Conservation (phyloP, 345 rosid species). For the Linum tenue region DNA sequence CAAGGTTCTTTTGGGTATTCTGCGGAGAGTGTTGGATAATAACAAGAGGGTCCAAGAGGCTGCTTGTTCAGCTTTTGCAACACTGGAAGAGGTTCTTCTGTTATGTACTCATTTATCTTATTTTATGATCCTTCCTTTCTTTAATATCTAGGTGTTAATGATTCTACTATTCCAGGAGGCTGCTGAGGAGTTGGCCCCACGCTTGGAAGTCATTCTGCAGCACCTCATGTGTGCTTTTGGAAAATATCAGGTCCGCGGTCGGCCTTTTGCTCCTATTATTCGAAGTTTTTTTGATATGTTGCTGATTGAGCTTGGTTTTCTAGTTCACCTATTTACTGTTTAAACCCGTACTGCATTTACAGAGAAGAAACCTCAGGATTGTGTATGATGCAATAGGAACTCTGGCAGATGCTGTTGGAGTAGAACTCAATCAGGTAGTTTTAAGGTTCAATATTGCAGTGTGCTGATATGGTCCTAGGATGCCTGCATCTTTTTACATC, state of each 20-base stretch:
- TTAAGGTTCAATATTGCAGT: neutral
- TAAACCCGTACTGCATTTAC: conserved; percentile 5
- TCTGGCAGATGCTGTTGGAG: conserved; percentile 92
- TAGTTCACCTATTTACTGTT: neutral
- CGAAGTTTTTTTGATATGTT: neutral
- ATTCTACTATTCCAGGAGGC: conserved; percentile 57
- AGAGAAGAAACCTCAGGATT: conserved; percentile 93
- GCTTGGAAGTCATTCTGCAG: conserved; percentile 70
- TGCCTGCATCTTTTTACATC: no score
- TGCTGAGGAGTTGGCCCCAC: conserved; percentile 75
- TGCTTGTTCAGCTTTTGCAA: conserved; percentile 99
- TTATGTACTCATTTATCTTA: neutral
- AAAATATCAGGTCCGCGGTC: conserved; percentile 76
- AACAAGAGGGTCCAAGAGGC: conserved; percentile 99
- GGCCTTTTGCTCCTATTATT: conserved; percentile 2
- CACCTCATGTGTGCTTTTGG: conserved; percentile 97
- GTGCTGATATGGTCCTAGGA: no score
- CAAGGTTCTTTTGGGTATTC: conserved; percentile 71
- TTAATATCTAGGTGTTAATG: conserved; percentile 12
- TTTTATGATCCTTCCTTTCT: conserved; percentile 6
- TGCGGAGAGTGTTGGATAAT: conserved; percentile 69
- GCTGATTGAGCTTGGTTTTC: neutral
- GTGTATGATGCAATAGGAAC: conserved; percentile 99
- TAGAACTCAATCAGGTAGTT: conserved; percentile 69
- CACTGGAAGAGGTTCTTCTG: conserved; percentile 77